Evolutionary conservation across 2,329 filamentous ascomycete species (phyloP), one percentile per base, ranked within the genome.

Genomic region (Apiospora pterosperma): DNA sequence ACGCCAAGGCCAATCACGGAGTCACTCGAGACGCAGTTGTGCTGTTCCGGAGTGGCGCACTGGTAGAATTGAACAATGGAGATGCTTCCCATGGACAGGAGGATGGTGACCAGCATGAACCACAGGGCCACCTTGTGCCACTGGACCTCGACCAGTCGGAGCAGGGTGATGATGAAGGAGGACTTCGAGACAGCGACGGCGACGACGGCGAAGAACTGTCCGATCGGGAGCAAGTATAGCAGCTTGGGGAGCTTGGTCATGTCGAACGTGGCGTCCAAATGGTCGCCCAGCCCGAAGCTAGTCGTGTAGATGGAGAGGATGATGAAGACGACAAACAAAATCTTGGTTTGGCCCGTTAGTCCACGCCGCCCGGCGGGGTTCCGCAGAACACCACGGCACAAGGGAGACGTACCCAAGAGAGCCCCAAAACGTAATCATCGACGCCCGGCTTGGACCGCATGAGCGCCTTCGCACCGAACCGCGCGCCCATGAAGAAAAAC

Each of bases 141-240:
- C 23, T 42, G 39, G 31, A 61, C 36, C 34, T 63, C 65, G 31
- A 66, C 65, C n/a, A 72, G 67, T 5, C 67, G 61, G 6, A 72
- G 66, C 25, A 72, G 62, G 3, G 71, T 72, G 12, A 72, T 62
- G 61, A 67, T 66, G 44, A 73, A 73, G 44, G 70, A 72, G n/a
- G 69, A 68, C 63, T 73, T 73, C 66, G 67, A 69, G 52, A 71
- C 59, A 55, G 69, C 65, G 7, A 71, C 60, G 4, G 69, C 62
- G 61, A 70, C 63, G 36, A 73, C 68, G 63, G 62, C 70, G 36
- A 72, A 68, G 48, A 72, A 71, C 23, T 68, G 68, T 19, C 63
- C 69, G 31, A 71, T 67, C 44, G 67, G 67, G 5, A 72, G 61
- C 16, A 66, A 55, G 36, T 69, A 64, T 19, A 72, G 42, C 0